Evolutionary conservation across 2,329 filamentous ascomycete genomes (phyloP), one percentile per base, ranked within the genome.

Genomic region (Trichocomaceae sp.): DNA sequence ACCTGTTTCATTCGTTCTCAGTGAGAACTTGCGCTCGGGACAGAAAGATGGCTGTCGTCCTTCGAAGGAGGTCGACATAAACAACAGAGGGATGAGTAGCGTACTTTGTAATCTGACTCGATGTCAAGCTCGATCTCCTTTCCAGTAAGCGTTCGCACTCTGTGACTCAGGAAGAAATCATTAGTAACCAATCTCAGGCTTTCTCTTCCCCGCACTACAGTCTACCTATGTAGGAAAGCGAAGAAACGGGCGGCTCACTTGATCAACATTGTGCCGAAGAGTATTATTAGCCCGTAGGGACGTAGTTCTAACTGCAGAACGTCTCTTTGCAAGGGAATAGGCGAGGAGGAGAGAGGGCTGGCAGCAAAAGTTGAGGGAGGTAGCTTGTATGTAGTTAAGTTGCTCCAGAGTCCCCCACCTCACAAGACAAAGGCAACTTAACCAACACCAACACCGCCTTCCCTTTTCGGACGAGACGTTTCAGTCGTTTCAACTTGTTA

Each of bases 121-220:
- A 99, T 95, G 69, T 97, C 91, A 66, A 99, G 84, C 80, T 97
- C 92, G 72, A 97, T 97, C 77, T 99, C 90, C 80, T 97, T 97
- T 69, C 93, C 93, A 61, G 93, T 97, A 61, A 99, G 85, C 60
- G 93, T 99, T 70, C 93, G 88, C 71, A 99, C 92, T 81, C 92
- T 99, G 64, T 44, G 42, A 13, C 7, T 33, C 13, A 52, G 22
- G 54, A 47, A 48, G 42, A 22, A 22, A 29, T 7, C 26, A 50
- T 60, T 42, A 35, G 47, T 49, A 33, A 51, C 23, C 20, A 53
- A 59, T 52, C 45, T 31, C 20, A 37, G 22, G 41, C 13, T 37
- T 10, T 46, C 17, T 42, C 39, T 57, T 62, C 47, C 42, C 42
- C 50, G 35, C 56, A 53, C 47, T 41, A 41, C 19, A 50, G 47